Base-by-base conservation (phyloP, 352 stramenopile genomes). In the Globisporangium solare region DNA sequence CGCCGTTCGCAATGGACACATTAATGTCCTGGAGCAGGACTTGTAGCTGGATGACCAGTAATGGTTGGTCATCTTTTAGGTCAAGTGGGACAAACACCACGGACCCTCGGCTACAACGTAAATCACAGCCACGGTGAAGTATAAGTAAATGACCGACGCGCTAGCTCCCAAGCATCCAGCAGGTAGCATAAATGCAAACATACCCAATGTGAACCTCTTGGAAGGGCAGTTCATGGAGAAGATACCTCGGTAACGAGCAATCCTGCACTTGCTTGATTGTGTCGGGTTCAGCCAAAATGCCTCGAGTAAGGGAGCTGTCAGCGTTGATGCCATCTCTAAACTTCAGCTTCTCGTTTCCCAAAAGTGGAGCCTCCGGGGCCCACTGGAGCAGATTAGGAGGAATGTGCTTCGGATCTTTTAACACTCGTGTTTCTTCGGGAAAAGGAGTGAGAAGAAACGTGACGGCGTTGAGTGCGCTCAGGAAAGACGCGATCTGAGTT, bases 381-480 rank as follows among this genome's bases (percentile, higher is more conserved):
- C 71, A 84, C 48, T 89, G 76, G 31, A 58, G 67, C 14, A 92
- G 40, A 39, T 88, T 89, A 3, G 45, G 57, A 0, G 81, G 81
- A 51, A 81, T 67, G 6, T 64, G 47, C 45, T 54, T 66, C 58
- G 31, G 37, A 18, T 17, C 54, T 45, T 31, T 41, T 56, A n/a
- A 61, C 39, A 27, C 21, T 2, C 20, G n/a, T 3, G 31, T 20
- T 7, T 32, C 42, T 12, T 41, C 51, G 13, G 71, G 67, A 62
- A 74, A 70, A 2, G 62, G 71, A 10, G 53, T 58, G 3, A 88
- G 53, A 14, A 82, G 42, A 64, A 89, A 91, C 31, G 73, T 80
- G 47, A 90, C 77, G 2, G 74, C 83, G 32, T 93, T 87, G 15
- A 91, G 57, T 1, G 83, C 83, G 58, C 76, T 88, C 21, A 93